Base-by-base conservation (phyloP, 495 filamentous ascomycete species). In the Podospora pseudoanserina region DNA sequence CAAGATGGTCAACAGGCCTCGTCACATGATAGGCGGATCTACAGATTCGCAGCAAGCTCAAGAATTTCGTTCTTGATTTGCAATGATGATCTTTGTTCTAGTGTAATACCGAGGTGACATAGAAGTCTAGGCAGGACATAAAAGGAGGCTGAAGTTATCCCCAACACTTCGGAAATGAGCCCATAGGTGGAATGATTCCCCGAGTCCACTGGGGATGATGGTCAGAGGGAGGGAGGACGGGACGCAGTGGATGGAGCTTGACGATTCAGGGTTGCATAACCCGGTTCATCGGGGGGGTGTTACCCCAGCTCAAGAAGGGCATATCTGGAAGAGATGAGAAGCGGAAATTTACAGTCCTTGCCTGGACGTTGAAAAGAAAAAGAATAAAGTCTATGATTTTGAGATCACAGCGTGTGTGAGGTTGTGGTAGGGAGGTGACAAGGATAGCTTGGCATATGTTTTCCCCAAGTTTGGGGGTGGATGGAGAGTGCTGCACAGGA, bases 131-230 rank as follows among this genome's bases (percentile, higher is more conserved):
- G 19, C 54, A 56, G 19, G 54, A 56, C 19, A 56, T 20, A 56
- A 56, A 56, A 20, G 16, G 19, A 20, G 15, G 54, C 54, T 56
- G 54, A 60, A 6, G 58, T 26, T 23, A 30, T 62, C 60, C 60
- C 60, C 60, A 62, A 62, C 60, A n/a, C 32, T 62, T 62, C 30
- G 60, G 60, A 30, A 34, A 62, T 62, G 60, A 62, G 27, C 60
- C 26, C 60, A 62, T 5, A 6, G 19, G 60, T 62, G 7, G 23
- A 62, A 5, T 62, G 55, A 58, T 58, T 58, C 18, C n/a, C 23
- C 5, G 55, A 49, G 13, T 26, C 55, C 16, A 58, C 55, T 58
- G 5, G 55, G 55, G 15, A 16, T 15, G 15, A 16, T 15, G 4
- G 5, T 58, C 18, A 58, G 23, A 58, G 55, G 23, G 15, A 11